phyloP scores from a whole-genome alignment of 2,329 filamentous ascomycete genomes.

The Botrytis byssoidea region DNA sequence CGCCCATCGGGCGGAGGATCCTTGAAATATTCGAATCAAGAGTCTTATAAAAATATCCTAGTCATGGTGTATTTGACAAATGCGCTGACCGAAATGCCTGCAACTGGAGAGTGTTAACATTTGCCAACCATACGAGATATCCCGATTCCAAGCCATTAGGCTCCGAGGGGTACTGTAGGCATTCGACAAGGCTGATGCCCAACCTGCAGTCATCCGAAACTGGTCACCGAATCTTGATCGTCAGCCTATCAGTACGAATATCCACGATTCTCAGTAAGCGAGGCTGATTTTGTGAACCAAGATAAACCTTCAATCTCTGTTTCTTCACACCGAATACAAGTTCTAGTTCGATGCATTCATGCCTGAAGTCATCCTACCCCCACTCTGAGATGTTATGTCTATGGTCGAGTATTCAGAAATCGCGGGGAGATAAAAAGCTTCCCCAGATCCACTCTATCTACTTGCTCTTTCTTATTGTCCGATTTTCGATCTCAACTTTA shows the following conservation, averaged over 20 bases:
- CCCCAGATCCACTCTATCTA: not conserved
- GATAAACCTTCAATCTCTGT: not conserved
- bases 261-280: constrained; percentile 3
- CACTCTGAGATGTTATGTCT: not conserved
- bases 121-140: not conserved
- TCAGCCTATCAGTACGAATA: constrained; percentile 5
- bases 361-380: not conserved
- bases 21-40: not conserved
- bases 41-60: not conserved
- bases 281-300: constrained; percentile 22
- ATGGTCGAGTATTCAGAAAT: not conserved
- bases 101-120: not conserved
- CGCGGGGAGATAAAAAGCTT: not conserved
- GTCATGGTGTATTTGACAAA: not conserved
- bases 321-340: not conserved
- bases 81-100: constrained; percentile 9
- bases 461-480: not conserved
- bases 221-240: constrained; percentile 20
- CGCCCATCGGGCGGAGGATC: constrained; percentile 4
- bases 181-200: constrained; percentile 10
- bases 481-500: not conserved
- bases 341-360: not conserved
- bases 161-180: not conserved
- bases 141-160: not conserved
- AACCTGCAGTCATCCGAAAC: not conserved